Evolutionary conservation across 73 alveolate species (phyloP).

Genomic region (Tetrahymena elliotti): DNA sequence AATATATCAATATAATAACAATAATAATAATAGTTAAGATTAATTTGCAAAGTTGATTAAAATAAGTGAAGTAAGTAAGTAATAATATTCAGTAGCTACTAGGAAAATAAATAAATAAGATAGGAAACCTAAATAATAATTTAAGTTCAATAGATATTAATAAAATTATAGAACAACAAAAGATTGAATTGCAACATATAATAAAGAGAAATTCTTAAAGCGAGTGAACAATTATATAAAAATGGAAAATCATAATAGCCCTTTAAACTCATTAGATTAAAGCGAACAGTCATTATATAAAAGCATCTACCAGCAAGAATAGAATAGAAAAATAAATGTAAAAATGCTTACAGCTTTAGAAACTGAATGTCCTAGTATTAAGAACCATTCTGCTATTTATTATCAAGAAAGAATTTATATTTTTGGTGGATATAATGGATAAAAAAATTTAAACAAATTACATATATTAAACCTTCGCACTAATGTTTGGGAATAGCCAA

Average conservation of each 20-base stretch:
- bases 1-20: no score
- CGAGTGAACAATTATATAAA: background rate
- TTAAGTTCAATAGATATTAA: no score
- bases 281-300: background rate
- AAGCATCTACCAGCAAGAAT: background rate
- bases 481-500: conserved; percentile 46
- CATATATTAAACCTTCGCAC: conserved; percentile 54
- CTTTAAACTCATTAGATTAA: background rate
- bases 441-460: conserved; percentile 75
- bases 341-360: background rate
- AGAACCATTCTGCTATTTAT: conserved; percentile 77
- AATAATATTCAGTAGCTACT: background rate
- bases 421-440: conserved; percentile 66
- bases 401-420: conserved; percentile 57
- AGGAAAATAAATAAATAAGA: background rate
- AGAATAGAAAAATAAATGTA: background rate
- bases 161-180: background rate
- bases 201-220: background rate
- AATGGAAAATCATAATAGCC: background rate
- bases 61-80: background rate
- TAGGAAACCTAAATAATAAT: no score
- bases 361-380: conserved; percentile 40
- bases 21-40: background rate
- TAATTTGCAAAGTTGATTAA: background rate
- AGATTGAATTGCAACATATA: background rate